Conservation (phyloP, 208 protist species). For the Trypanosoma brucei region DNA sequence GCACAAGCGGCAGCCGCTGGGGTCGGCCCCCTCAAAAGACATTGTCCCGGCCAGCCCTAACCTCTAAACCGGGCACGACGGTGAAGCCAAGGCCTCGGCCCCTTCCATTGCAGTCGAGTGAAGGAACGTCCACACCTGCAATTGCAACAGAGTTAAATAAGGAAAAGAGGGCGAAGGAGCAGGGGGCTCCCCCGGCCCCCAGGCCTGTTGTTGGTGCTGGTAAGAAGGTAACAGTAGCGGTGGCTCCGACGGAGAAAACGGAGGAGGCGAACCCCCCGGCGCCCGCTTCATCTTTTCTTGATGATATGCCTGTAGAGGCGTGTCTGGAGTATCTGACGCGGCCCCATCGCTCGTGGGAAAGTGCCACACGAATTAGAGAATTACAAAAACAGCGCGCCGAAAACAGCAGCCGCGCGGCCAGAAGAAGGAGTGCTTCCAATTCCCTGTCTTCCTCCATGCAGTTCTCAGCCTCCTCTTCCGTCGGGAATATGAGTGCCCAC, state of each 20-base stretch:
- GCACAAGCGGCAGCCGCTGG: not conserved
- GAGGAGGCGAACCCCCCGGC: not conserved
- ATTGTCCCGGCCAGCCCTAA: not conserved
- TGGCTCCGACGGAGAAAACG: not conserved
- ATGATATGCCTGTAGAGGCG: conserved; percentile 67
- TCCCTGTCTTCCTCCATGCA: conserved; percentile 36
- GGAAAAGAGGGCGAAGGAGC: not conserved
- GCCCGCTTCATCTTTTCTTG: conserved; percentile 39
- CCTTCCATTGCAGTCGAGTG: not conserved
- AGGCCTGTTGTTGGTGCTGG: not conserved
- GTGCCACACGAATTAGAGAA: conserved; percentile 41
- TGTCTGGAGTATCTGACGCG: conserved; percentile 85
- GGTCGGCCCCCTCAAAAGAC: not conserved
- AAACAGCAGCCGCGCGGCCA: conserved; percentile 34
- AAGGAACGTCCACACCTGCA: not conserved
- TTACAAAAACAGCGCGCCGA: conserved; percentile 35
- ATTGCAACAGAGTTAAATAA: not conserved
- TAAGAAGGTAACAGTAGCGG: not conserved
- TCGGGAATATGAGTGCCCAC: conserved; percentile 17
- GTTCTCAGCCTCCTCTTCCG: conserved; percentile 33
- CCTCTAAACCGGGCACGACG: not conserved
- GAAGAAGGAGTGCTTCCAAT: conserved; percentile 24
- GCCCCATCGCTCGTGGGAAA: conserved; percentile 84
- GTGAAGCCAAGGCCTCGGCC: not conserved
- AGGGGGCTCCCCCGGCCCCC: not conserved